Base-by-base conservation (phyloP, 2,329 filamentous ascomycete species). In the Capronia americana region DNA sequence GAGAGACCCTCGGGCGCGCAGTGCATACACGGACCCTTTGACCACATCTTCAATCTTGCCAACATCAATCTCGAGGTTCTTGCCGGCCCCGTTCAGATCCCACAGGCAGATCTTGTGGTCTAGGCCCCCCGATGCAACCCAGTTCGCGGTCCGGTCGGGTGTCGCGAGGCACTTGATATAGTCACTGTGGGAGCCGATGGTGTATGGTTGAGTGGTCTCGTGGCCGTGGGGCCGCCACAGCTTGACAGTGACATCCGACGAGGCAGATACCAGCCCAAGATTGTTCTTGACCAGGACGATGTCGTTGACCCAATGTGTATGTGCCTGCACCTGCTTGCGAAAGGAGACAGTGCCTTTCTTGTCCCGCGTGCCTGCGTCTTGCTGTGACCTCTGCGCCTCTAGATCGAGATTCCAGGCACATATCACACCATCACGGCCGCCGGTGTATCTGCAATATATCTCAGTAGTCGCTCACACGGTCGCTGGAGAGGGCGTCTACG, bases 271-370 rank as follows among this genome's bases (percentile, higher is more conserved):
- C 57, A 97, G 84, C 24, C 91, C 91, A 20, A 88, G 84, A 74
- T 93, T 92, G 74, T 89, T 87, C 75, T 93, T 87, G 7, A 90
- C 90, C 62, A 97, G 86, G 24, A 89, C 87, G 69, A 97, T 92
- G 78, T 97, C 93, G 80, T 97, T 97, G 80, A 97, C 90, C 93
- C 93, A 97, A 79, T 96, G 92, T 58, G 92, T 97, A 78, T 97
- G 93, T 8, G 93, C 93, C 76, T 91, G 89, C 17, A 89, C 86
- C 76, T 91, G 86, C 69, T 85, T 83, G 67, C 85, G 83, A 73
- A 87, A 86, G 2, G 81, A 82, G 17, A 86, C 86, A 10, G 83
- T 79, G 51, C 63, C 66, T 58, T 72, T 73, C 28, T 76, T 74
- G 54, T 76, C 74, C 41, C 72, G 72, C 32, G 64, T 54, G 63